Base-by-base conservation (phyloP, 1,139 yeast genomes). In the Taiozyma sp. region DNA sequence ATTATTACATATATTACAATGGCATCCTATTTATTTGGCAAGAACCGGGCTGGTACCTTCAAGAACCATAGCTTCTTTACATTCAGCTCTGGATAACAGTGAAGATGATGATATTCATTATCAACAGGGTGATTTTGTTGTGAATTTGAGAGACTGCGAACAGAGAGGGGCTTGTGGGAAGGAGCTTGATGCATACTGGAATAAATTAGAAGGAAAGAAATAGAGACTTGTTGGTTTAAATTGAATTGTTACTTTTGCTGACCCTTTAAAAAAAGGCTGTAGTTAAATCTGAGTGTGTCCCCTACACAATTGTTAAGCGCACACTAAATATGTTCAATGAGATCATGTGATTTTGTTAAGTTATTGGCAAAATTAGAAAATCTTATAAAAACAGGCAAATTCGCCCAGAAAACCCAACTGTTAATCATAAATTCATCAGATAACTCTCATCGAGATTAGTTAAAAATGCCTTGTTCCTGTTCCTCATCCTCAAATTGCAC, bases 21-120 rank as follows among this genome's bases (percentile, higher is more conserved):
- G 98, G 99, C 99, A 93, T 66, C 96, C 96, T 13, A 80, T 79
- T 47, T 71, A 86, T 42, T 75, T 92, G 58, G 78, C 87, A 50
- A 85, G 82, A 61, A 75, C 95, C 7, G 87, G 90, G 0, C 69
- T 92, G 13, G 79, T 93, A 0, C 88, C 90, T 8, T 73, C 82
- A 43, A 75, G 81, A 58, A 67, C 76, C n/a, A 73, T 84, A 47
- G 76, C 80, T 14, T 70, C 84, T 29, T 60, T 70, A 19, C 76
- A 75, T 51, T 65, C 71, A 39, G 68, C 61, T 52, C 61, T 56
- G 53, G 43, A 40, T 40, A 24, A 16, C 13, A 64, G 59, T 2
- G 68, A 65, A 24, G 68, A 68, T 43, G 78, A 76, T 51, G 70
- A 70, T 34, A 57, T 68, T 32, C 76, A 73, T 59, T 86, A 83